phyloP scores from a whole-genome alignment of 176 grass and related monocot genomes.

The Themeda triandra region DNA sequence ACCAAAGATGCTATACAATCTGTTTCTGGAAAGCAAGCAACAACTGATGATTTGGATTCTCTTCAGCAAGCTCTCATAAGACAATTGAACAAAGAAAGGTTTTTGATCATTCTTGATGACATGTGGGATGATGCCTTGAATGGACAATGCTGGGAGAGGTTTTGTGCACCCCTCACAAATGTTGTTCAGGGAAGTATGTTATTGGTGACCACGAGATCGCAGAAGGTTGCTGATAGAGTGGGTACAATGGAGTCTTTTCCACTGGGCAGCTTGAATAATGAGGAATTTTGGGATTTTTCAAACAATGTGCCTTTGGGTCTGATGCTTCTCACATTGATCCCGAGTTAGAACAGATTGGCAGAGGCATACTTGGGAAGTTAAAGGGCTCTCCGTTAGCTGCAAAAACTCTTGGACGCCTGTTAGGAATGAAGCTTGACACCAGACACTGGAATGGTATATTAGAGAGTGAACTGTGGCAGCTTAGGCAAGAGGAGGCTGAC shows the following conservation, averaged over 20 bases:
- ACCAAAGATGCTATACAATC: too few species aligned
- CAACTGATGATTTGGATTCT: slow-evolving; percentile 14
- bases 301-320: slow-evolving; percentile 1
- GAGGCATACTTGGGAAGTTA: slow-evolving; percentile 20
- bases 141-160: slow-evolving; percentile 1
- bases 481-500: slow-evolving; percentile 9
- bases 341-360: slow-evolving; percentile 17
- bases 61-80: slow-evolving; percentile 6
- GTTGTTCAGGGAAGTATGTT: slow-evolving; percentile 30
- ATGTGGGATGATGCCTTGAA: slow-evolving; percentile 18
- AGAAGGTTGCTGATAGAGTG: background rate
- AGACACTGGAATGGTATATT: slow-evolving; percentile 30
- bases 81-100: background rate
- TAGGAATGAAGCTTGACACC: background rate
- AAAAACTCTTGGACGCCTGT: slow-evolving; percentile 40
- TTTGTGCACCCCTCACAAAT: slow-evolving; percentile 10
- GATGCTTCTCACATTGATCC: background rate
- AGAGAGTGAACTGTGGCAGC: slow-evolving; percentile 34
- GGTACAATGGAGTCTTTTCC: background rate
- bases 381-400: slow-evolving; percentile 33
- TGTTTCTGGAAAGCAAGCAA: background rate
- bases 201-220: slow-evolving; percentile 31
- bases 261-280: background rate
- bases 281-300: slow-evolving; percentile 27
- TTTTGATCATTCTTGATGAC: slow-evolving; percentile 37